These are phyloP conservation scores for Annulohypoxylon bovei DNA, from an alignment of 495 filamentous ascomycete species.

Conservation along the genomic window DNA sequence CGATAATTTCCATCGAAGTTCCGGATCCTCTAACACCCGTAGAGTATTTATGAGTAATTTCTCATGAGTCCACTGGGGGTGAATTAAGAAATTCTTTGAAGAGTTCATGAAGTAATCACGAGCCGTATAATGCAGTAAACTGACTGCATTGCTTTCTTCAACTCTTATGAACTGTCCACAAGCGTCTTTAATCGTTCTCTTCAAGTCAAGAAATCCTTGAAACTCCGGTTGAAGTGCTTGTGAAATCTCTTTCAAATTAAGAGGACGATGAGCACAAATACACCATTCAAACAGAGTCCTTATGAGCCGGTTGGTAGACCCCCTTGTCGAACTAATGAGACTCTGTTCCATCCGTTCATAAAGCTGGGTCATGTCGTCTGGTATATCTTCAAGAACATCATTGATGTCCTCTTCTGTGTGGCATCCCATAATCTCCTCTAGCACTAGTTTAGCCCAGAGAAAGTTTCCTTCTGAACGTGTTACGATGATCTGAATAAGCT, in stretches of 20 bases:
- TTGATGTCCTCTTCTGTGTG: background rate
- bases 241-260: conserved; percentile 47
- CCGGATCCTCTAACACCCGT: background rate
- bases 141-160: conserved; percentile 47
- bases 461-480: background rate
- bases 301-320: background rate
- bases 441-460: background rate
- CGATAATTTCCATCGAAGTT: background rate
- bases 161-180: conserved; percentile 55
- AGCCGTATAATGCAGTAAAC: conserved; percentile 56
- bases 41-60: background rate
- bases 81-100: background rate
- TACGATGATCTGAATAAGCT: background rate
- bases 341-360: background rate
- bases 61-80: background rate
- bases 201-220: conserved; percentile 45
- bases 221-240: conserved; percentile 40
- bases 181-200: conserved; percentile 44
- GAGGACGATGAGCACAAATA: conserved; percentile 42
- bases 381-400: background rate
- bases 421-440: background rate
- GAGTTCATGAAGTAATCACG: conserved; percentile 49
- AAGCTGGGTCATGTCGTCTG: background rate
- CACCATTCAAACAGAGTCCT: background rate
- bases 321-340: background rate